Evolutionary conservation across 140 eudicot species (phyloP).

Genomic region (Cichorium intybus): DNA sequence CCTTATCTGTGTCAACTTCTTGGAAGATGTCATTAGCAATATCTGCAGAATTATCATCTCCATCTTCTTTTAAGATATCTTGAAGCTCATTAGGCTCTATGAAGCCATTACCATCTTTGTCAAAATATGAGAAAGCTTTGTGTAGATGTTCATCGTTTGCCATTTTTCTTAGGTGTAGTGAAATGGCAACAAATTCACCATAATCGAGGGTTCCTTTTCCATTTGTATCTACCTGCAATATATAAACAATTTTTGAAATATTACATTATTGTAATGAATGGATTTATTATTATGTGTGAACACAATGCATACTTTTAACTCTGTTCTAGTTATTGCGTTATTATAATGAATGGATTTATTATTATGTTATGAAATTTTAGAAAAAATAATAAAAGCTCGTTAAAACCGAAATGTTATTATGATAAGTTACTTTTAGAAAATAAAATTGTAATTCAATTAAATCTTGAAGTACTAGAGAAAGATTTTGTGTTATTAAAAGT

Average conservation of each 20-base stretch:
- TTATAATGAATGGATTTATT: too few species aligned
- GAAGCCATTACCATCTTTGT: conserved; percentile 76
- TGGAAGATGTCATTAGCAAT: conserved; percentile 85
- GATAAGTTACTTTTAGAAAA: too few species aligned
- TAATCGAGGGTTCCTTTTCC: conserved; percentile 87
- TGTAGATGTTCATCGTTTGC: conserved; percentile 90
- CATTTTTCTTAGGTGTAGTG: conserved; percentile 74
- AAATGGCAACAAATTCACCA: conserved; percentile 80
- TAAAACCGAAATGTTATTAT: too few species aligned
- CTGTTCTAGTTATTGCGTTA: too few species aligned
- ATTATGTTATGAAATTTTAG: too few species aligned
- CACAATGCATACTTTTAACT: too few species aligned
- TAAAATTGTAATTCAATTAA: neutral
- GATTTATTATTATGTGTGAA: too few species aligned
- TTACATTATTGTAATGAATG: too few species aligned
- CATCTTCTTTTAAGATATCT: conserved; percentile 76
- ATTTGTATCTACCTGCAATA: conserved; percentile 62
- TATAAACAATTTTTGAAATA: conserved; percentile 5
- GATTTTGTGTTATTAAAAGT: neutral
- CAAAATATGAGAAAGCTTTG: conserved; percentile 87
- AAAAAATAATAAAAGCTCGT: too few species aligned
- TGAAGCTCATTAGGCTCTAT: conserved; percentile 80
- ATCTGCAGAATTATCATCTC: conserved; percentile 62
- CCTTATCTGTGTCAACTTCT: conserved; percentile 94
- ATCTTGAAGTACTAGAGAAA: too few species aligned